phyloP scores from a whole-genome alignment of 495 filamentous ascomycete species.

The Trichocladium uniseriatum region DNA sequence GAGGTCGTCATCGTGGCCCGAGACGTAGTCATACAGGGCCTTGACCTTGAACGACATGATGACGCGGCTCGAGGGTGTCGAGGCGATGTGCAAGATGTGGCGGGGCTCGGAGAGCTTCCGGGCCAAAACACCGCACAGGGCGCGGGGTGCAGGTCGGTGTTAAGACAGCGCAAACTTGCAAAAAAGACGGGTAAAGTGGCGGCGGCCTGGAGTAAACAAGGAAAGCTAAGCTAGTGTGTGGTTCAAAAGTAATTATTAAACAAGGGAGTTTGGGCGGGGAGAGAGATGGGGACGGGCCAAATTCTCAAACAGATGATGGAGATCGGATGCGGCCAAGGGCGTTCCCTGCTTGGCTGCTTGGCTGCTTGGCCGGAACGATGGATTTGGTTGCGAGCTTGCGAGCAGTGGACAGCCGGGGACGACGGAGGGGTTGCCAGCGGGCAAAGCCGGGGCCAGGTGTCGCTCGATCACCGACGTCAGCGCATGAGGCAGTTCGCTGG shows the following conservation, averaged over 20 bases:
- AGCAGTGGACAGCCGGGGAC: neutral
- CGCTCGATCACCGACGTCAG: constrained; percentile 32
- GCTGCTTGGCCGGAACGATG: neutral
- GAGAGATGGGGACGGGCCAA: constrained; percentile 10
- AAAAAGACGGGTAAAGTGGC: neutral
- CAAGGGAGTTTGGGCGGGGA: constrained; percentile 3
- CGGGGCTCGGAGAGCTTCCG: constrained; percentile 8
- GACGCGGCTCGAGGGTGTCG: constrained; percentile 8
- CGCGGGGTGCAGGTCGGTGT: neutral
- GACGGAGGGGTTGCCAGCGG: constrained; percentile 2
- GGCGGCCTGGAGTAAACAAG: neutral
- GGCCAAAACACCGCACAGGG: neutral
- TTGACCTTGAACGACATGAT: constrained; percentile 89
- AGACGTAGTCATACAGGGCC: constrained; percentile 87
- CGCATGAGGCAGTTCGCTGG: constrained; percentile 27
- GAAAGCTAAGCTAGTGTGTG: neutral
- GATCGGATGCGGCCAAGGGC: constrained; percentile 15
- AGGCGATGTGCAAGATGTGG: constrained; percentile 1
- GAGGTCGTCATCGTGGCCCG: constrained; percentile 88
- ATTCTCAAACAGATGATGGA: constrained; percentile 22
- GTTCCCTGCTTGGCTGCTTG: constrained; percentile 12
- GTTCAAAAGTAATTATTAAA: neutral
- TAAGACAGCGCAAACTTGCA: neutral
- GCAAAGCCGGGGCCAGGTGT: constrained; percentile 6
- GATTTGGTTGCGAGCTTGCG: neutral